phyloP scores from a whole-genome alignment of 1,284 basidiomycete species.

The Exobasidium rhododendri region DNA sequence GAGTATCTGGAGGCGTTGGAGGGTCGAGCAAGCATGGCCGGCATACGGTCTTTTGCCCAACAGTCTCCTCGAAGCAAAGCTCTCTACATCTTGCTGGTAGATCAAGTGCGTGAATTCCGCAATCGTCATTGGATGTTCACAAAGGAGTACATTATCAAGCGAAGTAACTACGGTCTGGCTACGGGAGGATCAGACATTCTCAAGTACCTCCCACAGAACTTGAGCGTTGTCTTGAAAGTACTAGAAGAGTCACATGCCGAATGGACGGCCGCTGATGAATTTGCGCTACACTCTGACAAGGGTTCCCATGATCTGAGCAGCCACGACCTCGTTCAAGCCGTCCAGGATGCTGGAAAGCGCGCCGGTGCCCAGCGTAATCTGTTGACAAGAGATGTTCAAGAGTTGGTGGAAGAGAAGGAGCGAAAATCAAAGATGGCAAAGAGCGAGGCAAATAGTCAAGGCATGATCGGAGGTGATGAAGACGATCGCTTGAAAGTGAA shows the following conservation, averaged over 20 bases:
- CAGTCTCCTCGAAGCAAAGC: conserved; percentile 27
- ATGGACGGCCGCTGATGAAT: conserved; percentile 10
- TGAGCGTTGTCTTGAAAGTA: conserved; percentile 32
- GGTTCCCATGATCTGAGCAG: not conserved
- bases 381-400: conserved; percentile 35
- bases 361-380: conserved; percentile 32
- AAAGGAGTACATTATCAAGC: conserved; percentile 47
- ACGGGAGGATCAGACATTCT: conserved; percentile 49
- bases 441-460: conserved; percentile 1
- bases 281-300: conserved; percentile 15
- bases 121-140: conserved; percentile 51
- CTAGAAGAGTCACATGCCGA: conserved; percentile 34
- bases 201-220: conserved; percentile 49
- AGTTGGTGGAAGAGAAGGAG: conserved; percentile 32
- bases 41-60: conserved; percentile 33
- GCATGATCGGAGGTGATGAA: conserved; percentile 17
- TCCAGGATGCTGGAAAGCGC: conserved; percentile 25
- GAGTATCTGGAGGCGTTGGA: conserved; percentile 44
- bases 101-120: conserved; percentile 49
- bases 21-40: conserved; percentile 28
- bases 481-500: conserved; percentile 23
- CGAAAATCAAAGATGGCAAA: conserved; percentile 24
- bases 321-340: not conserved
- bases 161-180: conserved; percentile 40
- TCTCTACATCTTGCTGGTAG: conserved; percentile 45